Percentiles rank a stretch among this genome's conserved stretches.
These are phyloP conservation scores for Hypoxylon sp. DNA, from an alignment of 2,329 filamentous ascomycete species.

Conservation along the genomic window DNA sequence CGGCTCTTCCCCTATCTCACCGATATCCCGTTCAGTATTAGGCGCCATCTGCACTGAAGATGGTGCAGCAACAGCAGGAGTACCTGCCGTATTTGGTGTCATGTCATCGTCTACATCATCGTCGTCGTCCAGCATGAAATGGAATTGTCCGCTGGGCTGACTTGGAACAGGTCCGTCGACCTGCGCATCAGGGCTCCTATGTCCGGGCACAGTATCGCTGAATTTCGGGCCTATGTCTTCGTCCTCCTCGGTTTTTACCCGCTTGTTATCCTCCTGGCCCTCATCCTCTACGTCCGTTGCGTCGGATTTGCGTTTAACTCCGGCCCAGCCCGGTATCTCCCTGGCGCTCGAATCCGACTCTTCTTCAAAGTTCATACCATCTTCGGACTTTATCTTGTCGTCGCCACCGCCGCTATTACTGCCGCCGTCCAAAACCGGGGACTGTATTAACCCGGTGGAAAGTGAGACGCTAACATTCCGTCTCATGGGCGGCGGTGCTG, in stretches of 20 bases:
- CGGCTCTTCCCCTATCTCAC: slow-evolving; percentile 42
- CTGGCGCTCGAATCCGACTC: slow-evolving; percentile 30
- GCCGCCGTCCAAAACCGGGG: not conserved
- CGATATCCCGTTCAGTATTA: slow-evolving; percentile 16
- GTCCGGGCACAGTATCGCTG: slow-evolving; percentile 19
- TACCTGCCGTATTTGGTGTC: slow-evolving; percentile 7
- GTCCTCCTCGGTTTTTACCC: slow-evolving; percentile 44
- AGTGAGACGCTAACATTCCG: slow-evolving; percentile 23
- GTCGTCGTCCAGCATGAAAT: slow-evolving; percentile 50
- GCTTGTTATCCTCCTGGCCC: slow-evolving; percentile 29
- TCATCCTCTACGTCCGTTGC: slow-evolving; percentile 33
- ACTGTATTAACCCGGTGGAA: slow-evolving; percentile 31
- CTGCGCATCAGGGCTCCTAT: slow-evolving; percentile 12
- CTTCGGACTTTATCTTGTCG: slow-evolving; percentile 28
- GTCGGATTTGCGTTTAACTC: slow-evolving; percentile 44
- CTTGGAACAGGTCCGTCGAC: slow-evolving; percentile 3
- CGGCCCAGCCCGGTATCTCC: slow-evolving; percentile 1
- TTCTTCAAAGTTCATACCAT: slow-evolving; percentile 30
- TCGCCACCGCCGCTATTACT: not conserved
- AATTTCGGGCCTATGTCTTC: slow-evolving; percentile 17
- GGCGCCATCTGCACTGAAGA: slow-evolving; percentile 9
- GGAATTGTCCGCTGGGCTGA: slow-evolving; percentile 44
- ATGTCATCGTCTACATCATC: slow-evolving; percentile 47
- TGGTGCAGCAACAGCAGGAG: slow-evolving; percentile 7
- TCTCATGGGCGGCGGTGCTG: slow-evolving; percentile 3